Conservation (phyloP, 805 yeast species). For the Candida gorgasii region DNA sequence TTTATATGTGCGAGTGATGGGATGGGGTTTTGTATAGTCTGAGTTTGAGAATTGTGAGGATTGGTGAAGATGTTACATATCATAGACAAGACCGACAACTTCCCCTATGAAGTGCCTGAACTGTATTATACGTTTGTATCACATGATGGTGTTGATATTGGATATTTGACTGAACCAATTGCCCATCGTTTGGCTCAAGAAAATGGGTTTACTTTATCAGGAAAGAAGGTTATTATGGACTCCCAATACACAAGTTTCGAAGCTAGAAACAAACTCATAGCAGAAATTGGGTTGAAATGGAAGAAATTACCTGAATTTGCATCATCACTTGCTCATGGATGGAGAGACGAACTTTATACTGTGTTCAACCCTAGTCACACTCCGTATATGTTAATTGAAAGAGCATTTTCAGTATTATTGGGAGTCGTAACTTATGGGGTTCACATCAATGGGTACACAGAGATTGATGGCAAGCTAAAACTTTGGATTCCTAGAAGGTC, state of each 20-base stretch:
- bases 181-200: constrained; percentile 22
- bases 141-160: constrained; percentile 32
- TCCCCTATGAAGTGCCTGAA: constrained; percentile 21
- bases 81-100: constrained; percentile 32
- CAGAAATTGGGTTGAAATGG: constrained; percentile 43
- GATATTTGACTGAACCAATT: constrained; percentile 27
- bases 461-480: constrained; percentile 42
- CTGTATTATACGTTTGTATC: constrained; percentile 26
- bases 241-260: constrained; percentile 37
- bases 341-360: constrained; percentile 85
- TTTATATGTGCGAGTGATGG: not conserved
- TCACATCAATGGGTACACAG: constrained; percentile 78
- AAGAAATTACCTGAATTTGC: constrained; percentile 27
- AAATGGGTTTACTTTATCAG: constrained; percentile 19
- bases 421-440: constrained; percentile 92
- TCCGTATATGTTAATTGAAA: constrained; percentile 72
- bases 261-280: constrained; percentile 42
- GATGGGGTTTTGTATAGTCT: not conserved
- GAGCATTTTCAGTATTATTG: constrained; percentile 76
- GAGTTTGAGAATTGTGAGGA: not conserved
- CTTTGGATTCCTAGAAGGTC: constrained; percentile 89
- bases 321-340: constrained; percentile 50
- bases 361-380: constrained; percentile 56
- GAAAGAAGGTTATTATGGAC: constrained; percentile 28
- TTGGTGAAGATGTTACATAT: constrained; percentile 9